Base-by-base conservation (phyloP, 345 rosid genomes). In the Pseudoturritis turrita region DNA sequence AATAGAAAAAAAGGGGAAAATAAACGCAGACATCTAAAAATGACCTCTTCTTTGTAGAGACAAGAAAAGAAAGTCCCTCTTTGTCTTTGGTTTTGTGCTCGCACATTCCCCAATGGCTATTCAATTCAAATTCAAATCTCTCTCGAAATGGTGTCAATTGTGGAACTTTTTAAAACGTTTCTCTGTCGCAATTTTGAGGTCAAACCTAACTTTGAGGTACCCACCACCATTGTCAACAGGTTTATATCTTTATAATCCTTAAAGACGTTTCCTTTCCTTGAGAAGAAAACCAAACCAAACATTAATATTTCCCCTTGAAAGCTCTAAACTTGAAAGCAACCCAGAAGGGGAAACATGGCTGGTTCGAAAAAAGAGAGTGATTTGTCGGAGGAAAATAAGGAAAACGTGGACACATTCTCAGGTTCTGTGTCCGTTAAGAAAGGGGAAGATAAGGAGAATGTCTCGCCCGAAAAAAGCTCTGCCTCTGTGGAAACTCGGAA, bases 71-170 rank as follows among this genome's bases (percentile, higher is more conserved):
- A 63, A 73, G 59, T 46, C 51, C 36, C 51, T 26, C 62, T 8
- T 14, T 67, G 29, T 75, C 73, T 75, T 60, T 68, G 78, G 68
- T 59, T 67, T 22, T 25, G 78, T 33, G 68, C 78, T 56, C n/a
- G 45, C 80, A 51, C 85, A 66, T 4, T 77, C 78, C 72, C 80
- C 85, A 12, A 79, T 70, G 72, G 31, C 56, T 50, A 69, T 80
- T 84, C 84, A 80, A 69, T 80, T 84, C 84, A 80, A 84, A 84
- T 84, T 84, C 88, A 81, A 84, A 29, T 29, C 33, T 29, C 33
- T 29, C 33, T 5, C 33, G 33, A 6, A 29, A 79, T 44, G 36
- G 17, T 31, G 23, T 52, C 39, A 69, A 6, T 10, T 60, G 33
- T 44, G 22, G 10, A 2, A 62, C 65, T 63, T 69, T 69, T 44